Evolutionary conservation across 192 early-diverging fungal species (phyloP).

Genomic region (Backusella sp.): DNA sequence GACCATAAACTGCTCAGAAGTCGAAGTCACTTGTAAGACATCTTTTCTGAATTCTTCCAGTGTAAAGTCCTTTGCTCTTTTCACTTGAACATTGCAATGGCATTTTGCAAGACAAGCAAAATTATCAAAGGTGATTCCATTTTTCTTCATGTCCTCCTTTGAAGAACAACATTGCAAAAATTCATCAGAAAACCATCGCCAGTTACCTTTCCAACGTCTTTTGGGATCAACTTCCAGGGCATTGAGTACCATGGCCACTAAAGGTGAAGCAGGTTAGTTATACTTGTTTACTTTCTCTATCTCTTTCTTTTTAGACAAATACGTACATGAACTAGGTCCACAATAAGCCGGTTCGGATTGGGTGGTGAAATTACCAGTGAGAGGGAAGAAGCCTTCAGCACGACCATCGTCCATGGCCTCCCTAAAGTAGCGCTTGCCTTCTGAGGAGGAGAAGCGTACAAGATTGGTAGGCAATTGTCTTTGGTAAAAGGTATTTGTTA

Average conservation of each 20-base stretch:
- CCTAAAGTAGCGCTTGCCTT: constrained; percentile 79
- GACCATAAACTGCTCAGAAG: constrained; percentile 82
- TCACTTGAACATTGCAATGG: constrained; percentile 76
- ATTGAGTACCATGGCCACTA: constrained; percentile 90
- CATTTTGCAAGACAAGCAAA: constrained; percentile 89
- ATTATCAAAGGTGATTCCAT: constrained; percentile 89
- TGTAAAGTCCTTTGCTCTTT: constrained; percentile 62
- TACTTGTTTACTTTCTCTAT: neutral
- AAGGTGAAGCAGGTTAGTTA: neutral
- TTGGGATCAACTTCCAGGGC: constrained; percentile 89
- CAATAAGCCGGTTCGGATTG: constrained; percentile 90
- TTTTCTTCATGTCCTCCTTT: constrained; percentile 70
- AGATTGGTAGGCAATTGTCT: constrained; percentile 65
- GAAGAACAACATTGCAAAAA: constrained; percentile 69
- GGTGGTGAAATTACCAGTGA: constrained; percentile 87
- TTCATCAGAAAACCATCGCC: constrained; percentile 85
- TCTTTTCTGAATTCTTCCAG: constrained; percentile 81
- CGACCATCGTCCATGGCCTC: constrained; percentile 70
- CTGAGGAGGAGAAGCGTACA: constrained; percentile 74
- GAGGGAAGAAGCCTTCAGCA: constrained; percentile 84
- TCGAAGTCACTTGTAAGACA: constrained; percentile 61
- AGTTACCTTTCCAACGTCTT: constrained; percentile 89
- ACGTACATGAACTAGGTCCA: constrained; percentile 73
- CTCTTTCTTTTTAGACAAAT: neutral
- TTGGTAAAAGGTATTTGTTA: constrained; percentile 36